Conservation (phyloP, 352 stramenopile genomes). For the Phytophthora rubi region DNA sequence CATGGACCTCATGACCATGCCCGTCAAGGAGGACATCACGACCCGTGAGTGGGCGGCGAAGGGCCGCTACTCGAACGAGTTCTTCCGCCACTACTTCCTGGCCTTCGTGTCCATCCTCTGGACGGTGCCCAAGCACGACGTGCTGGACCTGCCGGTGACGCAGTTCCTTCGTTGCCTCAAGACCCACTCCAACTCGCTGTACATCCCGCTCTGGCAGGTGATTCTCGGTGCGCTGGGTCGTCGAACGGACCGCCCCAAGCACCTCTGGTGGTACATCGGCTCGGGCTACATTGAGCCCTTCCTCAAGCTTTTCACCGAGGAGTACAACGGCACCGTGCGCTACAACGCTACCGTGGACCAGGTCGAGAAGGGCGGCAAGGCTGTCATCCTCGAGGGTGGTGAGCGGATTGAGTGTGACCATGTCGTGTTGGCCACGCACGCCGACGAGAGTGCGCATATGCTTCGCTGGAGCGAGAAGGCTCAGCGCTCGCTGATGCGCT, state of each 20-base stretch:
- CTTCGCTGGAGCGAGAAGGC: slow-evolving; percentile 73
- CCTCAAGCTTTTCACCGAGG: slow-evolving; percentile 86
- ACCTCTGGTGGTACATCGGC: slow-evolving; percentile 88
- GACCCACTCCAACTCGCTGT: slow-evolving; percentile 88
- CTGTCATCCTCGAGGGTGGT: slow-evolving; percentile 69
- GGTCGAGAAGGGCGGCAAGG: slow-evolving; percentile 83
- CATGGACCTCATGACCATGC: slow-evolving; percentile 87
- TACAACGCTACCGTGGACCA: slow-evolving; percentile 73
- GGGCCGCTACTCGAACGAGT: slow-evolving; percentile 80
- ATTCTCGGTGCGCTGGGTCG: slow-evolving; percentile 74
- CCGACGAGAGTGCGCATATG: slow-evolving; percentile 78
- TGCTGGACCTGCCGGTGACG: slow-evolving; percentile 81
- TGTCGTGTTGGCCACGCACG: slow-evolving; percentile 84
- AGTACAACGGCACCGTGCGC: slow-evolving; percentile 79
- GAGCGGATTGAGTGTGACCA: slow-evolving; percentile 87
- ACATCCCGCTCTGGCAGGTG: slow-evolving; percentile 89
- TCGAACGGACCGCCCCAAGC: slow-evolving; percentile 80
- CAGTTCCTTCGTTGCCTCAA: slow-evolving; percentile 90
- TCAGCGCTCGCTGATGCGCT: slow-evolving; percentile 78
- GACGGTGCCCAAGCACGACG: slow-evolving; percentile 86
- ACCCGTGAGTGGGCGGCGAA: slow-evolving; percentile 78
- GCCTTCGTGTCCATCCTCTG: slow-evolving; percentile 88
- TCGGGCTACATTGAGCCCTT: slow-evolving; percentile 87
- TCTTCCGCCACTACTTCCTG: slow-evolving; percentile 90
- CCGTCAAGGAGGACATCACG: slow-evolving; percentile 74